These are phyloP conservation scores for Phialocephala sp. DNA, from an alignment of 2,329 filamentous ascomycete species.

Conservation along the genomic window DNA sequence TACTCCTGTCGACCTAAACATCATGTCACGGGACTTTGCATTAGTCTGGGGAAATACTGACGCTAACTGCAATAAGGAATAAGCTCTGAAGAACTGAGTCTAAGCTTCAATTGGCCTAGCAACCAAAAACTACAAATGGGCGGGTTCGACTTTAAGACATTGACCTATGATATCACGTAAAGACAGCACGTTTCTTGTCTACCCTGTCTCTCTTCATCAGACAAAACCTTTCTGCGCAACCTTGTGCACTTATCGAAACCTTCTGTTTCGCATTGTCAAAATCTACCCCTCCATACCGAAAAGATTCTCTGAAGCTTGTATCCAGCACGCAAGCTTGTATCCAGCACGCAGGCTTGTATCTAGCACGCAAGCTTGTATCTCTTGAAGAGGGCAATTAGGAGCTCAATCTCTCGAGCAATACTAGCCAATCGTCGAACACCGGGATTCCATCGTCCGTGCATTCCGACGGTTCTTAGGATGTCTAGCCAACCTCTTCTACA, in stretches of 20 bases:
- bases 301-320: not conserved
- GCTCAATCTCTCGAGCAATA: not conserved
- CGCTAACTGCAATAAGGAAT: not conserved
- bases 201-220: constrained; percentile 5
- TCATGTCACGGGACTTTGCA: not conserved
- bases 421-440: constrained; percentile 20
- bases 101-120: constrained; percentile 10
- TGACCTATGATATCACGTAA: constrained; percentile 1
- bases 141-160: not conserved
- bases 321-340: constrained; percentile 1
- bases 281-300: not conserved
- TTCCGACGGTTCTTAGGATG: constrained; percentile 58
- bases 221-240: not conserved
- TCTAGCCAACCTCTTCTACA: constrained; percentile 96
- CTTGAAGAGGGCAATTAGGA: not conserved
- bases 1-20: not conserved
- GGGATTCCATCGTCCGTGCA: constrained; percentile 14
- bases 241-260: not conserved
- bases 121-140: not conserved
- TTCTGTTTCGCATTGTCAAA: not conserved
- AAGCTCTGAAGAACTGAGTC: not conserved
- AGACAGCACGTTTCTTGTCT: not conserved
- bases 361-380: not conserved
- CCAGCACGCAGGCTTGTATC: not conserved
- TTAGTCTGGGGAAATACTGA: not conserved